Evolutionary conservation across 2,329 filamentous ascomycete genomes (phyloP), one percentile per base, ranked within the genome.

Genomic region (Colletotrichum gigasporum): DNA sequence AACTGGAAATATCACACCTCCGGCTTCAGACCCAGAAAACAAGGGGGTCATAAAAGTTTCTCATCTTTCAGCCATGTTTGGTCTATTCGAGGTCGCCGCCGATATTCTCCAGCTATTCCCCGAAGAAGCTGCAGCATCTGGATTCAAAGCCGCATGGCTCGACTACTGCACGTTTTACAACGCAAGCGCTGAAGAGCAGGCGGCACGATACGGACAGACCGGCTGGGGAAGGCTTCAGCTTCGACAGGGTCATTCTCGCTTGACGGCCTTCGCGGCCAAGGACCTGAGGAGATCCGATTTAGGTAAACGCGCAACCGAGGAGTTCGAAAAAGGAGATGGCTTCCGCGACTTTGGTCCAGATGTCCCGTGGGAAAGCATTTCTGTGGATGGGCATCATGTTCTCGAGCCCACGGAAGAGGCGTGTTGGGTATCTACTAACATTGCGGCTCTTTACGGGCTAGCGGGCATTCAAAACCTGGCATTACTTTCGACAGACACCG

Each of bases 11-110:
- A 77, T 88, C 14, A 72, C 76, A 0, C 85, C 86, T 0, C 86
- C 86, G 2, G 82, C 83, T 0, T 77, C 78, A 0, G 85, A 88
- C 63, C 80, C 81, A 0, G 70, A 78, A 2, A 89, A 89, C 71
- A 70, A 73, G 2, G 86, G 86, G 5, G 71, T 77, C 16, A 78
- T 88, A 3, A 75, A 74, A 0, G 78, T 88, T 1, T 85, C 84
- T 0, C 86, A 89, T 68, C 78, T 89, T 1, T 82, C 81, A 0
- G 83, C 84, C 5, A 82, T 87, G 5, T 89, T 90, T 66, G 87
- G 87, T 2, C 74, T 88, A 0, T 78, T 83, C 0, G 87, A 89
- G 71, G 83, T 87, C 1, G 76, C 86, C 9, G 82, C 85, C 0
- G 85, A 89, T 8, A 50, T 50, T 8, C 22, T 50, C 16, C 20